Evolutionary conservation across 192 early-diverging fungal species (phyloP), one percentile per base, ranked within the genome.

Genomic region (Entomortierella parvispora): DNA sequence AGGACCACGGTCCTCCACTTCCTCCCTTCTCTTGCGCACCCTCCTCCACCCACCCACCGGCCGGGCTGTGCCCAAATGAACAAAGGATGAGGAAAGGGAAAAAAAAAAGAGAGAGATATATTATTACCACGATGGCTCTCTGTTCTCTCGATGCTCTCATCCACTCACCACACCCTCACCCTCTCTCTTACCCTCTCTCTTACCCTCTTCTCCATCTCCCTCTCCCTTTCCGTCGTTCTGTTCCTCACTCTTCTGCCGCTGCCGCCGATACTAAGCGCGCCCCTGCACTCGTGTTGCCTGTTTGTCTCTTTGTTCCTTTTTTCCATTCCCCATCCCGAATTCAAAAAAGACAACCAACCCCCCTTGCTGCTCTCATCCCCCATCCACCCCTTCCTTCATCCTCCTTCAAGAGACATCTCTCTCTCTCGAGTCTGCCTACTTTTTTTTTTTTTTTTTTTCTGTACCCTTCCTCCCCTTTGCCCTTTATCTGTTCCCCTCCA

Each of bases 341-440:
- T n/a, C n/a, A 69, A 33, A 54, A 69, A 54, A 69, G 68, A 69
- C 58, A 69, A 69, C 68, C 68, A 4, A 40, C 54, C 31, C 34
- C 54, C 54, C 53, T 55, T 34, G 15, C 54, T 32, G n/a, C n/a
- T n/a, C n/a, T n/a, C n/a, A n/a, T n/a, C n/a, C n/a, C 37, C 34
- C 54, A 34, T 34, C 46, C 29, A 11, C 29, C 44, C 51, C 44
- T 17, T n/a, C 28, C 4, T 20, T 8, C 17, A 31, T 20, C 45
- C 34, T 59, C 58, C 17, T 4, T 37, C 43, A 45, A 28, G 29
- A 54, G n/a, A n/a, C n/a, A n/a, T n/a, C n/a, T n/a, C n/a, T n/a
- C n/a, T n/a, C n/a, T n/a, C n/a, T n/a, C n/a, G n/a, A n/a, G n/a
- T n/a, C n/a, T 12, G 22, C 25, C 51, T 26, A 28, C 14, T 25